Evolutionary conservation across 768 basidiomycete genomes (phyloP), one percentile per base, ranked within the genome.

Genomic region (Fibroporia radiculosa): DNA sequence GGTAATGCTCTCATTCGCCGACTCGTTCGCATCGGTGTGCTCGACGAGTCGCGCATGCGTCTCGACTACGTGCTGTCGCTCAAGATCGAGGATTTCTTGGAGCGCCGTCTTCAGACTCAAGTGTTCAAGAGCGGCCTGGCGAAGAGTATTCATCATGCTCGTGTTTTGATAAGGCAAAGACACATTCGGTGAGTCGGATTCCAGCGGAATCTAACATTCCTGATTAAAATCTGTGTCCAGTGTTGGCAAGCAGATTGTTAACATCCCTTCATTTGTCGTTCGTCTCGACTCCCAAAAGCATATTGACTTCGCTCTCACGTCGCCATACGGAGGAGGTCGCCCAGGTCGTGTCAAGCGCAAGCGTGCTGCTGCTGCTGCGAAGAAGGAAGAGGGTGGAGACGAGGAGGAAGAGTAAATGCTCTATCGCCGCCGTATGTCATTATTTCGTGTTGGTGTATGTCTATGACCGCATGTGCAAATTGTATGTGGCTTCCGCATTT

Each of bases 51-150:
- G 53, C 86, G 93, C 68, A 98, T 99, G 96, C 83, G 95, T 69
- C 89, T 99, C 71, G 96, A 99, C 86, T 99, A 99, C 84, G 96
- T 98, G 75, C 75, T 99, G 68, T 96, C 95, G 43, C 75, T 98
- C 59, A 98, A 97, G 76, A 82, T 97, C 59, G 96, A 99, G 69
- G 96, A 99, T 72, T 99, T 99, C 85, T 86, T 99, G 85, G 96
- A 99, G 78, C 80, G 96, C 60, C 75, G 96, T 58, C 72, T 99
- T 63, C 96, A 99, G 73, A 99, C 96, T 31, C 96, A 98, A 75
- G 96, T 99, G 59, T 99, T 98, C 87, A 98, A 98, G 80, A 82
- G 77, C 56, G 93, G 93, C 55, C 77, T 99, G 53, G 96, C 96
- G 48, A 98, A 98, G 82, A 83, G 79, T 60, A 96, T 99, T 58